These are phyloP conservation scores for Oryza rufipogon DNA, from an alignment of 176 grass and related monocot species.

Conservation along the genomic window DNA sequence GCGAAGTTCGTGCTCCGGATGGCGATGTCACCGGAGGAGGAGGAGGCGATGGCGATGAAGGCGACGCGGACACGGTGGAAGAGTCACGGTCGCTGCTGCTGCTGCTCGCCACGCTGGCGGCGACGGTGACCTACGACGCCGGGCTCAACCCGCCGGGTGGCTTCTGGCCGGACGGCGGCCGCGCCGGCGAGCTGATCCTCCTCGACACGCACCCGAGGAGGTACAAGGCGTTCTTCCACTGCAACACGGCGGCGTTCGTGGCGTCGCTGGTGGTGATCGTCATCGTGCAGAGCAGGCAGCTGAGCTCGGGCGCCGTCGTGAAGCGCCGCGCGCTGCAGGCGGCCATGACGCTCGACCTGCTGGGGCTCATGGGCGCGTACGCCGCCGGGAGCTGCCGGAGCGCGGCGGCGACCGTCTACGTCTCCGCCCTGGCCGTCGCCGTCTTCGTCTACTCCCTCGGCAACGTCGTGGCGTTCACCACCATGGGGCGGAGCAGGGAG, in stretches of 20 bases:
- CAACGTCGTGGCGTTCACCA: neutral
- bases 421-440: neutral
- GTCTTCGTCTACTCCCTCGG: conserved; percentile 13
- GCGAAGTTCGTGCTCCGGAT: neutral
- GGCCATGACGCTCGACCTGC: conserved; percentile 24
- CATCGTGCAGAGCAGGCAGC: conserved; percentile 33
- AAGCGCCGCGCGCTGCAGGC: conserved; percentile 22
- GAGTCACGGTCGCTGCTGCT: conserved; percentile 9
- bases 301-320: neutral
- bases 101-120: conserved; percentile 10
- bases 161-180: neutral
- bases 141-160: conserved; percentile 15
- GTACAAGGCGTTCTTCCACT: conserved; percentile 34
- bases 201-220: neutral
- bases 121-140: neutral
- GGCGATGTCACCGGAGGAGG: neutral
- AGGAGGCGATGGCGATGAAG: neutral
- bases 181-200: neutral
- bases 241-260: conserved; percentile 40
- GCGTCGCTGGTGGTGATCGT: conserved; percentile 39
- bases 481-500: neutral
- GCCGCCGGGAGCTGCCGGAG: conserved; percentile 19
- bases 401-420: neutral
- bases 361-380: conserved; percentile 44
- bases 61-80: neutral